Conservation (phyloP, 2,329 filamentous ascomycete species). For the Aspergillus transmontanensis region DNA sequence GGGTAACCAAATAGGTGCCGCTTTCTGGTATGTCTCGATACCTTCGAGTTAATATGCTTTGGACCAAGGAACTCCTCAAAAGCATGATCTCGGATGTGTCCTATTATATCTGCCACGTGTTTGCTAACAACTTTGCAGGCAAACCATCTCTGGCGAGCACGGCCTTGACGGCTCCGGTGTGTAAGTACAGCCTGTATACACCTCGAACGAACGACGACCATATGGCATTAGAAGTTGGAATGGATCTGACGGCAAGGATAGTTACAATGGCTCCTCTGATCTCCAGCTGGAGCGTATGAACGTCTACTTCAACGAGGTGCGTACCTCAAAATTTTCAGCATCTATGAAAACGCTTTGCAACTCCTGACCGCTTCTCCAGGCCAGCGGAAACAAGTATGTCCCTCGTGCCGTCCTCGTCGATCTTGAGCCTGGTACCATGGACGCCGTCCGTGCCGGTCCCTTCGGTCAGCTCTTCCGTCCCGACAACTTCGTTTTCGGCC, state of each 20-base stretch:
- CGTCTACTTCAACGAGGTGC: constrained; percentile 96
- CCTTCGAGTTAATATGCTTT: background rate
- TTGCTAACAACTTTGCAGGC: constrained; percentile 58
- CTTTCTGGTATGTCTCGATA: constrained; percentile 77
- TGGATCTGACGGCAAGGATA: constrained; percentile 44
- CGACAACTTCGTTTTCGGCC: constrained; percentile 99
- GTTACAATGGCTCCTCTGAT: constrained; percentile 97
- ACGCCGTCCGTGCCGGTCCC: constrained; percentile 95
- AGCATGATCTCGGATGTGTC: background rate
- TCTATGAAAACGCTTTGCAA: background rate
- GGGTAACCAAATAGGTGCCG: constrained; percentile 99
- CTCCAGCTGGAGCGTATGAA: constrained; percentile 99
- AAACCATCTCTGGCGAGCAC: constrained; percentile 86
- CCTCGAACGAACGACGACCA: constrained; percentile 4
- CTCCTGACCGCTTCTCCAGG: constrained; percentile 17
- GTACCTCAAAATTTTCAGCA: constrained; percentile 20
- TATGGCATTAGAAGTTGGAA: constrained; percentile 11
- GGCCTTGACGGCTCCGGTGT: constrained; percentile 96
- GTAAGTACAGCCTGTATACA: constrained; percentile 58
- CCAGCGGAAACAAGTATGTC: constrained; percentile 96
- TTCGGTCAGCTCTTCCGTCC: constrained; percentile 99
- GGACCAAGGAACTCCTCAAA: background rate
- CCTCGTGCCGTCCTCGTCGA: constrained; percentile 99
- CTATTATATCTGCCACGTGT: background rate
- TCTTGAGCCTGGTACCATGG: constrained; percentile 99